These are phyloP conservation scores for Plectosphaerella cucumerina DNA, from an alignment of 2,329 filamentous ascomycete species.

Conservation along the genomic window DNA sequence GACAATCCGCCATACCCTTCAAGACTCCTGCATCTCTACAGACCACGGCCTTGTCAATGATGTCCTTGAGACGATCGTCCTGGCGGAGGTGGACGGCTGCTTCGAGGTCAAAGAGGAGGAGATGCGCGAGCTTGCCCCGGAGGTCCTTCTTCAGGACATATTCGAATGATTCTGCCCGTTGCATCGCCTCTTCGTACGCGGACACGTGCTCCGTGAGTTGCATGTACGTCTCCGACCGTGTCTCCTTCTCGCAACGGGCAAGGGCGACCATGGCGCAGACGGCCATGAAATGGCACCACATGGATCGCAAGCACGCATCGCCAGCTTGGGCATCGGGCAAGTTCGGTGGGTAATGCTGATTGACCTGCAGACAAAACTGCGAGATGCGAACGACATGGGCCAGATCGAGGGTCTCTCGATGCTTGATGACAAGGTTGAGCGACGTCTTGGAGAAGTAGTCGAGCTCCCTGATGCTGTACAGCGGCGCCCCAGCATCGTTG, in stretches of 20 bases:
- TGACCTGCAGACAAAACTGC: slow-evolving; percentile 46
- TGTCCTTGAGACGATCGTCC: slow-evolving; percentile 61
- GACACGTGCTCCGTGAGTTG: slow-evolving; percentile 56
- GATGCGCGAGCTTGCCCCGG: slow-evolving; percentile 55
- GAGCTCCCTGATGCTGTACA: slow-evolving; percentile 63
- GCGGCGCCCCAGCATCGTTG: slow-evolving; percentile 34
- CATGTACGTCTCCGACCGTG: slow-evolving; percentile 58
- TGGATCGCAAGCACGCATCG: slow-evolving; percentile 53
- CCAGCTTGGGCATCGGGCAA: slow-evolving; percentile 31
- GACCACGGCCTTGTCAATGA: slow-evolving; percentile 49
- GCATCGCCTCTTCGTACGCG: slow-evolving; percentile 47
- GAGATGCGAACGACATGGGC: slow-evolving; percentile 53
- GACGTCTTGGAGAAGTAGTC: slow-evolving; percentile 82
- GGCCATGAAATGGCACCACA: slow-evolving; percentile 69
- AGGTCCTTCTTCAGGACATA: slow-evolving; percentile 48
- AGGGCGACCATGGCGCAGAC: slow-evolving; percentile 46
- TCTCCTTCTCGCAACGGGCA: slow-evolving; percentile 48
- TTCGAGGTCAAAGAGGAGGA: slow-evolving; percentile 79
- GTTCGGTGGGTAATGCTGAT: slow-evolving; percentile 45
- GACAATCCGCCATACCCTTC: slow-evolving; percentile 62
- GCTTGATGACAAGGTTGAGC: slow-evolving; percentile 71
- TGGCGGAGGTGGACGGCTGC: slow-evolving; percentile 60
- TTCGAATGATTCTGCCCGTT: slow-evolving; percentile 34
- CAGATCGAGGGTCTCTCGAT: slow-evolving; percentile 51
- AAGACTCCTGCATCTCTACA: slow-evolving; percentile 44